These are phyloP conservation scores for Saccharomycopsis sp. DNA, from an alignment of 805 yeast species.

Conservation along the genomic window DNA sequence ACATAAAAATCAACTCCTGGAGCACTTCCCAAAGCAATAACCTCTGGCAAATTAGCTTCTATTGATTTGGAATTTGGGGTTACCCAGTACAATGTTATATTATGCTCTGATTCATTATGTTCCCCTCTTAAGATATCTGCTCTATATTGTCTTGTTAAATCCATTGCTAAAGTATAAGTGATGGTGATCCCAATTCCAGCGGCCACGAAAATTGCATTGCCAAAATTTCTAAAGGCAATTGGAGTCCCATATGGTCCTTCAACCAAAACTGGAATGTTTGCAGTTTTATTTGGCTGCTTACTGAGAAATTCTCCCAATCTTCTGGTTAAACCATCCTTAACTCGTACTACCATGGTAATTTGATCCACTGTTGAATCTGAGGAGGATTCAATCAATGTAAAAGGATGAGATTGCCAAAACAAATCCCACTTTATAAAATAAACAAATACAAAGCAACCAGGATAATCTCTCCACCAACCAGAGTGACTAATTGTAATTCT, in stretches of 20 bases:
- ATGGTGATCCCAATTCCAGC: constrained; percentile 75
- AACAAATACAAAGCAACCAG: constrained; percentile 37
- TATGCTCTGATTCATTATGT: neutral
- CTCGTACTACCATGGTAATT: constrained; percentile 32
- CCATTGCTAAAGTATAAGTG: constrained; percentile 36
- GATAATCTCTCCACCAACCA: constrained; percentile 29
- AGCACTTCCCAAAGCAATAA: constrained; percentile 2
- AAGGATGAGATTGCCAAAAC: constrained; percentile 52
- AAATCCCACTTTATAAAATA: constrained; percentile 35
- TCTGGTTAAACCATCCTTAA: constrained; percentile 39
- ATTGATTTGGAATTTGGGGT: constrained; percentile 13
- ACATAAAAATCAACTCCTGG: constrained; percentile 5
- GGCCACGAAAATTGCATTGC: constrained; percentile 48
- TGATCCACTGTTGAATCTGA: constrained; percentile 25
- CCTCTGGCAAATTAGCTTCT: constrained; percentile 12
- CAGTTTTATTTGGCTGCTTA: constrained; percentile 21
- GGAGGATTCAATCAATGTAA: constrained; percentile 35
- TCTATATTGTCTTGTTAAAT: constrained; percentile 21
- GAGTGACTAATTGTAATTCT: constrained; percentile 39
- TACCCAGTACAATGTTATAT: constrained; percentile 12
- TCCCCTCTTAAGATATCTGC: constrained; percentile 8
- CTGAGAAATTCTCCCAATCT: constrained; percentile 24
- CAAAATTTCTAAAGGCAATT: constrained; percentile 37
- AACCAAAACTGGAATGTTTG: constrained; percentile 28
- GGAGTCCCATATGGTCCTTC: constrained; percentile 69